Evolutionary conservation across 1,284 basidiomycete genomes (phyloP).

Genomic region (Phaffia rhodozyma): DNA sequence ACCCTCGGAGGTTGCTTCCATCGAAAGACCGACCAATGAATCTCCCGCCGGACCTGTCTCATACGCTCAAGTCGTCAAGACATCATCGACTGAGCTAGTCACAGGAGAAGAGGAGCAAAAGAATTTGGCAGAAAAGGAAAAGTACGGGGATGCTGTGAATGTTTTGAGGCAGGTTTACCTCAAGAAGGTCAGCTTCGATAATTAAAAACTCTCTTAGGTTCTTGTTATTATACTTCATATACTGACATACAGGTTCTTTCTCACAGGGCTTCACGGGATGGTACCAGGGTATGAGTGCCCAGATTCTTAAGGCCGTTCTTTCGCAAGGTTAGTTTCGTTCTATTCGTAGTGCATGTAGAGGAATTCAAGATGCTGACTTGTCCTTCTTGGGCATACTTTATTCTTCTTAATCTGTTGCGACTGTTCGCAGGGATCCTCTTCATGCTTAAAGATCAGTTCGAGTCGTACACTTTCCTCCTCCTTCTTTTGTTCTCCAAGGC

Average conservation of each 20-base stretch:
- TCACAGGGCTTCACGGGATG: constrained; percentile 68
- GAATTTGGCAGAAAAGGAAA: constrained; percentile 27
- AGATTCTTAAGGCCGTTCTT: constrained; percentile 48
- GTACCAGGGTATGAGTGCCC: constrained; percentile 75
- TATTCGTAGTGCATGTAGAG: neutral
- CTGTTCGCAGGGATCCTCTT: constrained; percentile 34
- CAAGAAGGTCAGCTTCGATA: constrained; percentile 35
- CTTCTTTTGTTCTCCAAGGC: constrained; percentile 59
- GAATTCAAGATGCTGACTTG: constrained; percentile 1
- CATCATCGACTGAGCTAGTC: constrained; percentile 14
- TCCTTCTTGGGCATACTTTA: neutral
- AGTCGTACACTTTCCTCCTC: constrained; percentile 33
- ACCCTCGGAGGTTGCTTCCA: constrained; percentile 13
- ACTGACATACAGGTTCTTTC: too few species aligned
- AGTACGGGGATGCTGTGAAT: constrained; percentile 56
- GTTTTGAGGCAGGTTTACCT: constrained; percentile 61
- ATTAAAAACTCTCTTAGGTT: neutral
- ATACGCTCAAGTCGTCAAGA: constrained; percentile 26
- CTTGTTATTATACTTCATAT: neutral
- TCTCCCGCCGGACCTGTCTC: constrained; percentile 35
- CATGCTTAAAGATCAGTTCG: constrained; percentile 37
- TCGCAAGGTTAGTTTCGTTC: constrained; percentile 37
- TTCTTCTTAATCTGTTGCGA: neutral
- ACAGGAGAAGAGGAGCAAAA: constrained; percentile 10
- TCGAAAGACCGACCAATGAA: constrained; percentile 20